phyloP scores from a whole-genome alignment of 2,329 filamentous ascomycete genomes.

The Fusarium zealandicum region DNA sequence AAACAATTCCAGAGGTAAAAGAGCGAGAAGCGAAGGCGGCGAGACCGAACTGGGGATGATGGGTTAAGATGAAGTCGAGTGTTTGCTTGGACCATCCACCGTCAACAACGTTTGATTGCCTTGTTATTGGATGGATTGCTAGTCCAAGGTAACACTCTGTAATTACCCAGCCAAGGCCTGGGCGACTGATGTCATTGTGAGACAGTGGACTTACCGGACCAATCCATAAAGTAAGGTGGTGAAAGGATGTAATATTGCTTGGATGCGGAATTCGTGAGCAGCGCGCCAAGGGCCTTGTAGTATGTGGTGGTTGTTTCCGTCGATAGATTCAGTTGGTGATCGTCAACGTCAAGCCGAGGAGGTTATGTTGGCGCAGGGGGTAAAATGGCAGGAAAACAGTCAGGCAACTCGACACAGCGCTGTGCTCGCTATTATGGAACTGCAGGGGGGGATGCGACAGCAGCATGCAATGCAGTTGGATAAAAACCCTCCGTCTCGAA shows the following conservation, averaged over 20 bases:
- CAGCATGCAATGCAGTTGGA: background rate
- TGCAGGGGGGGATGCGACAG: too few species aligned
- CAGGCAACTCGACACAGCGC: background rate
- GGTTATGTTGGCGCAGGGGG: too few species aligned
- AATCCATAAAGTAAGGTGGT: conserved; percentile 28
- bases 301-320: background rate
- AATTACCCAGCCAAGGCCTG: conserved; percentile 27
- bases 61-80: conserved; percentile 11
- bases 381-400: background rate
- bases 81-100: conserved; percentile 32
- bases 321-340: background rate
- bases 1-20: conserved; percentile 4
- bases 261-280: background rate
- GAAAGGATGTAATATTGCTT: background rate
- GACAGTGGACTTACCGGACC: conserved; percentile 28
- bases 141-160: conserved; percentile 16
- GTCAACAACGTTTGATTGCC: conserved; percentile 35
- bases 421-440: conserved; percentile 3
- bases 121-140: conserved; percentile 35
- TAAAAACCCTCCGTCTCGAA: conserved; percentile 1
- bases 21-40: conserved; percentile 14
- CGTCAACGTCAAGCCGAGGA: too few species aligned
- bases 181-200: conserved; percentile 27
- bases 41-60: conserved; percentile 20
- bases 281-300: background rate